Conservation (phyloP, 129 eudicot species). For the Flaveria sonorensis region DNA sequence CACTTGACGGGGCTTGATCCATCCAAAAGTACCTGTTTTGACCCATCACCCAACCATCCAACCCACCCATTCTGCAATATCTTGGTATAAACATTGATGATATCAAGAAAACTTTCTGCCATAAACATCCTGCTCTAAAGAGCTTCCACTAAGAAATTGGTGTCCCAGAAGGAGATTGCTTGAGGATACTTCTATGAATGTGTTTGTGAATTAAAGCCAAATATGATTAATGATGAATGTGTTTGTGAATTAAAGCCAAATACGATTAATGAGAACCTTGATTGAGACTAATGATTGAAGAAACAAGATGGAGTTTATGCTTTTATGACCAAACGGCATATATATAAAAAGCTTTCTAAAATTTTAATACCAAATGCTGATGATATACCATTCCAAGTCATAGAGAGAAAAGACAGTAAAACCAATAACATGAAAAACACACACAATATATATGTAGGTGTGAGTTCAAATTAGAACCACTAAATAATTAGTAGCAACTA, state of each 20-base stretch:
- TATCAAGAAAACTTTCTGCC: no score
- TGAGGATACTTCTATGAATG: background rate
- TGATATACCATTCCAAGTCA: background rate
- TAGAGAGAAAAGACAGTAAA: background rate
- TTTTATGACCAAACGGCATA: background rate
- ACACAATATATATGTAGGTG: background rate
- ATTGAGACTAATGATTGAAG: background rate
- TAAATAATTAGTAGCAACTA: background rate
- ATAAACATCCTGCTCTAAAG: background rate
- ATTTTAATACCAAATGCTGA: background rate
- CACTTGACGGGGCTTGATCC: background rate
- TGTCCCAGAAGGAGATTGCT: background rate
- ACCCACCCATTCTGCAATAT: background rate
- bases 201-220: background rate
- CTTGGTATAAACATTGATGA: no score
- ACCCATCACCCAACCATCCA: background rate
- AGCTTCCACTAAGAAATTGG: background rate
- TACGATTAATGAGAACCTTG: background rate
- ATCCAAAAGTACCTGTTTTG: background rate
- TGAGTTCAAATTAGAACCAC: background rate
- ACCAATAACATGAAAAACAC: background rate
- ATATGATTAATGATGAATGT: background rate
- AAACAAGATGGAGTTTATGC: background rate
- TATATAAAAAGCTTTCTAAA: background rate
- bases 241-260: background rate